These are phyloP conservation scores for Penicillium sp. DNA, from an alignment of 2,329 filamentous ascomycete species.

Conservation along the genomic window DNA sequence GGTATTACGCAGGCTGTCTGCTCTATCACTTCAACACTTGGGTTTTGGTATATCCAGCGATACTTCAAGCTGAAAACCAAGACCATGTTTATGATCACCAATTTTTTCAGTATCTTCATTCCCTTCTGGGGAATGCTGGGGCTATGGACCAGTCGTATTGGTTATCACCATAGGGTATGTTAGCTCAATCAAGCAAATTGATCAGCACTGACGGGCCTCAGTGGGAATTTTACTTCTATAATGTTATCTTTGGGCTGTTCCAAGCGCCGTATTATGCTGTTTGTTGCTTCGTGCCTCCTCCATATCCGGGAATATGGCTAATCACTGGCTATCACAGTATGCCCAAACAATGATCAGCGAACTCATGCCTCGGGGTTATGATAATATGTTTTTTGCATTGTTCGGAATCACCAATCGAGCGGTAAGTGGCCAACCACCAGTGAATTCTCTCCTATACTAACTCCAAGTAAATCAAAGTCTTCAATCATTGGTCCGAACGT, in stretches of 20 bases:
- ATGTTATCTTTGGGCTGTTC: slow-evolving; percentile 44
- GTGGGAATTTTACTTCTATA: slow-evolving; percentile 48
- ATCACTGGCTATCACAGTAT: slow-evolving; percentile 26
- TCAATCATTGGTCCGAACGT: slow-evolving; percentile 47
- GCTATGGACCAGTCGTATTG: slow-evolving; percentile 40
- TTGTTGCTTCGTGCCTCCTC: slow-evolving; percentile 4
- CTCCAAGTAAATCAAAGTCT: slow-evolving; percentile 28
- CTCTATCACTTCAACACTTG: slow-evolving; percentile 42
- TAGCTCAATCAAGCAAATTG: background rate
- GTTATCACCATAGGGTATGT: slow-evolving; percentile 40
- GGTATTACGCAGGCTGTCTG: slow-evolving; percentile 41
- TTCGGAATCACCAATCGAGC: slow-evolving; percentile 47
- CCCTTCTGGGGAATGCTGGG: slow-evolving; percentile 46
- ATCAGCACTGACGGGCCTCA: slow-evolving; percentile 12
- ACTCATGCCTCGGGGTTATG: slow-evolving; percentile 43
- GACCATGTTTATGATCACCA: slow-evolving; percentile 44
- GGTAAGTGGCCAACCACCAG: slow-evolving; percentile 26
- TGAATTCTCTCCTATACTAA: background rate
- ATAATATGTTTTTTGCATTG: slow-evolving; percentile 48
- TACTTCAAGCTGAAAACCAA: slow-evolving; percentile 44
- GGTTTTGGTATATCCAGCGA: slow-evolving; percentile 45
- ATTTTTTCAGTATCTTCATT: slow-evolving; percentile 43
- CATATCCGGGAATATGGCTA: background rate
- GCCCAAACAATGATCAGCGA: slow-evolving; percentile 48
- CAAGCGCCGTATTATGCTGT: slow-evolving; percentile 46